Conservation (phyloP, 2,329 filamentous ascomycete genomes). For the Ophiostoma quercus region DNA sequence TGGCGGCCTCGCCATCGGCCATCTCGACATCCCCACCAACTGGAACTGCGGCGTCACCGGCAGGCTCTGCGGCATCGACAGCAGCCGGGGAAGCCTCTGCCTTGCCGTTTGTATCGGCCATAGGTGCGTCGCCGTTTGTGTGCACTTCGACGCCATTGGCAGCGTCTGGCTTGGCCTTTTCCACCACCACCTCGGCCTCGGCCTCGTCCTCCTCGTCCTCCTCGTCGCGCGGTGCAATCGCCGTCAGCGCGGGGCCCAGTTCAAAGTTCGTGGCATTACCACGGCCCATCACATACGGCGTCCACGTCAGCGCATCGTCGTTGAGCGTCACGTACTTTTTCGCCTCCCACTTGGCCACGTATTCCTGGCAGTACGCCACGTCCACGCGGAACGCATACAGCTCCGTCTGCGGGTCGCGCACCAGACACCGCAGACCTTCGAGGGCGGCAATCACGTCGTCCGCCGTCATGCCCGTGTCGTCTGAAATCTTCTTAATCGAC, state of each 20-base stretch:
- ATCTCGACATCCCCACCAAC: constrained; percentile 5
- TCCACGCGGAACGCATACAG: constrained; percentile 87
- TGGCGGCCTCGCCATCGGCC: not conserved
- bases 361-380: constrained; percentile 75
- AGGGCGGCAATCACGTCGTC: constrained; percentile 94
- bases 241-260: constrained; percentile 71
- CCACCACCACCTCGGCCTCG: constrained; percentile 30
- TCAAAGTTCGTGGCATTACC: constrained; percentile 78
- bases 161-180: constrained; percentile 20
- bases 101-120: not conserved
- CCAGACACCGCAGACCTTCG: constrained; percentile 81
- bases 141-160: constrained; percentile 29
- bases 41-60: not conserved
- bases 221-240: constrained; percentile 81
- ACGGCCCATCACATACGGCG: constrained; percentile 92
- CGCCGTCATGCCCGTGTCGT: constrained; percentile 88
- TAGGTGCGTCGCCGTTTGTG: not conserved
- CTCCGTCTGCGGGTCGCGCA: constrained; percentile 82
- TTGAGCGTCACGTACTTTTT: constrained; percentile 86
- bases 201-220: constrained; percentile 47
- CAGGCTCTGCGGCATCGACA: not conserved
- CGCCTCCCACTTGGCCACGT: constrained; percentile 80
- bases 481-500: constrained; percentile 66
- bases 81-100: not conserved
- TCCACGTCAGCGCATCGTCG: constrained; percentile 79